Evolutionary conservation across 371 early-diverging fungal genomes (phyloP), one percentile per base, ranked within the genome.

Genomic region (Syncephalastrum sp.): DNA sequence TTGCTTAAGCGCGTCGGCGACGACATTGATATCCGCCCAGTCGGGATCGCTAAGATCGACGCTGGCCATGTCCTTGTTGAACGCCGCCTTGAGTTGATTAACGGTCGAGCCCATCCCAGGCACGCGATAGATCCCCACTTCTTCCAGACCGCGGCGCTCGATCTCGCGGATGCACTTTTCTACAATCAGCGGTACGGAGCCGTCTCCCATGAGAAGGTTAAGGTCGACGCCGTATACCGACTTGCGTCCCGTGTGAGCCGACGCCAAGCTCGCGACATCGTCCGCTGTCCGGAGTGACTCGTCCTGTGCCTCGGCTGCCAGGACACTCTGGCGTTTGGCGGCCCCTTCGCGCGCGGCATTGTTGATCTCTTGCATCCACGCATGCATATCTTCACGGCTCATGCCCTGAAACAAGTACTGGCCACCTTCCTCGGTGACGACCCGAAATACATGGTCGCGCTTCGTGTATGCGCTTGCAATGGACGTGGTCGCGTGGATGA

Each of bases 1-100:
- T 66, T 92, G 95, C 69, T 97, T 97, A 63, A 96, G 70, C 33
- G 93, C 84, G 53, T 95, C 95, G 3, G 96, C 94, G 2, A 96
- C 81, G 1, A 91, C 86, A 69, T 92, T 91, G 67, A 92, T 91
- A 59, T 89, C 90, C 61, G 90, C 74, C 80, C 89, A 91, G 21
- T 85, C 82, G 21, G 89, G 86, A 8, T 72, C 65, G 44, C 74
- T 68, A 45, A 92, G 60, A 50, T 91, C 77, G 5, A 91, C 85
- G 3, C 68, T 66, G 1, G 74, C 65, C 0, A 77, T 72, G 41
- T 81, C 68, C 41, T 70, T 71, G 56, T 92, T 89, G 63, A 92
- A 89, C 53, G 68, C 68, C 13, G 61, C 57, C 25, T 83, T 75
- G 23, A 92, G 75, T 16, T 77, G 77, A 42, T 81, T 82, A 43